Evolutionary conservation across 257 asterid genomes (phyloP), one percentile per base, ranked within the genome.

Genomic region (Solanum ossicruentum): DNA sequence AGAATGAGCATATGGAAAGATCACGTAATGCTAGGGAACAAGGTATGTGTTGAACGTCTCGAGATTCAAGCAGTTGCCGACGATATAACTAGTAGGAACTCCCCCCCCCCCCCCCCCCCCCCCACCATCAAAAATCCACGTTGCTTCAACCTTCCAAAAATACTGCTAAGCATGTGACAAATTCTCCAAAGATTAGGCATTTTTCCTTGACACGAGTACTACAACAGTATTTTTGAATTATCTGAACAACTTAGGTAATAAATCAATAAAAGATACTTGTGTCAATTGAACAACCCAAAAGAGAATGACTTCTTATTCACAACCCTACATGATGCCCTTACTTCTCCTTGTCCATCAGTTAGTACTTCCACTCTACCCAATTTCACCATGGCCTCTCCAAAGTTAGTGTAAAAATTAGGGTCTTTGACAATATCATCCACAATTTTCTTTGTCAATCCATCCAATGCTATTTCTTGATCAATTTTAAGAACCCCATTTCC

Each of bases 351-450:
- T 49, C 32, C 55, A 7, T 86, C 91, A 15, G 88, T 90, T 71
- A 93, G 91, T 18, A 92, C 93, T 32, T 88, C 82, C 65, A 92
- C 89, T 12, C 63, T 82, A 7, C 97, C 95, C 88, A 93, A 75
- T 75, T 89, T 91, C 87, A 91, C 83, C 95, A 93, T 88, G 77
- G 95, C 95, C 13, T 83, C 85, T 17, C 93, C 95, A 66, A 93
- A 93, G n/a, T 81, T 87, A 0, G 66, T 10, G 12, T 43, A 75
- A 87, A 93, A 92, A 61, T 90, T 86, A 26, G 26, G 26, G 11
- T 88, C 88, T 1, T 75, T 69, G 13, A 92, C 88, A 55, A 90
- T 87, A 67, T 52, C 85, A 65, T 17, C 61, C 18, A 93, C 97
- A 1, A 83, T 86, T 28, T 81, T 7, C 36, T 79, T 92, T 6